Evolutionary conservation across 768 basidiomycete species (phyloP).

Genomic region (Lanmaoa pseudosensibilis): DNA sequence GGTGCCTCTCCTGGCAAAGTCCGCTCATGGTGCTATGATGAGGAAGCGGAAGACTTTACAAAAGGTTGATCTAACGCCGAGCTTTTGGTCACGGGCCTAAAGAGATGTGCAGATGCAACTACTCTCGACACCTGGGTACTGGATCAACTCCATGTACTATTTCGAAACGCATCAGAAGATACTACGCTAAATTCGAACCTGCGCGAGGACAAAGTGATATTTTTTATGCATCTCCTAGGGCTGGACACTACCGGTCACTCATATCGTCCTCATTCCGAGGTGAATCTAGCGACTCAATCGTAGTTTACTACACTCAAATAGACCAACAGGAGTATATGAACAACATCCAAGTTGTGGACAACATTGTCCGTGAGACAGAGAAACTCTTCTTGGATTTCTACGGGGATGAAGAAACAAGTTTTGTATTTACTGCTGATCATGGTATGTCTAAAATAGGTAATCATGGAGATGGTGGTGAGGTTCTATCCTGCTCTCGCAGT

Average conservation of each 20-base stretch:
- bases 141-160: constrained; percentile 59
- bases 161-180: constrained; percentile 64
- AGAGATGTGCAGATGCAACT: constrained; percentile 58
- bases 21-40: constrained; percentile 72
- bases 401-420: constrained; percentile 66
- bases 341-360: constrained; percentile 78
- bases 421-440: constrained; percentile 84
- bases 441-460: constrained; percentile 89
- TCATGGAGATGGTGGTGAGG: constrained; percentile 81
- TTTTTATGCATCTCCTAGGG: constrained; percentile 83
- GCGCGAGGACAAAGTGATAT: constrained; percentile 59
- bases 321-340: constrained; percentile 75
- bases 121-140: constrained; percentile 78
- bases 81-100: not conserved
- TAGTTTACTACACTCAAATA: not conserved
- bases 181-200: constrained; percentile 49
- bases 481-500: not conserved
- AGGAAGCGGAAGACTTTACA: constrained; percentile 82
- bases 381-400: constrained; percentile 63
- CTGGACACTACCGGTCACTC: constrained; percentile 87
- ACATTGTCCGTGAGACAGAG: constrained; percentile 68
- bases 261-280: constrained; percentile 78
- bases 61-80: constrained; percentile 49
- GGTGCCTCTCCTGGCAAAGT: constrained; percentile 72
- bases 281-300: constrained; percentile 24